Base-by-base conservation (phyloP, 805 yeast species). In the Wickerhamiella spandovensis region DNA sequence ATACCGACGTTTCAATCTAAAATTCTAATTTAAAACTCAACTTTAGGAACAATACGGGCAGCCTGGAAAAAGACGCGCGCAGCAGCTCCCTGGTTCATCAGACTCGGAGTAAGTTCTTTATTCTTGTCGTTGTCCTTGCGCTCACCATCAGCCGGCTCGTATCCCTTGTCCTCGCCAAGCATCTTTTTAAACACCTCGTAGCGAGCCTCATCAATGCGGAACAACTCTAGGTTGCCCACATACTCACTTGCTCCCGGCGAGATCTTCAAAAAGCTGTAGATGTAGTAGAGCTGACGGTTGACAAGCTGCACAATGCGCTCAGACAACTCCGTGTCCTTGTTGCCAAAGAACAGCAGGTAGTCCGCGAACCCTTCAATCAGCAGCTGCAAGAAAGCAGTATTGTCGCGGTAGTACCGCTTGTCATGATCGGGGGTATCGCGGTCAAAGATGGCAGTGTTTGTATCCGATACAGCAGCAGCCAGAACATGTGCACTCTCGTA, bases 1-100 rank as follows among this genome's bases (percentile, higher is more conserved):
- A 25, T 6, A 10, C 30, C 30, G 30, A 25, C 30, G 6, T 25
- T 6, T 25, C 30, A 10, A 10, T 10, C 30, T 25, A 25, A 10
- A 7, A 25, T 25, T 25, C 6, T 7, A 25, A 25, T 57, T 57
- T 62, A 67, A 59, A 38, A 56, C 47, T 59, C 50, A 7, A 59
- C 55, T 21, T 64, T 61, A 12, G 77, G 76, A 5, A 71, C 65
- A 0, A 78, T 66, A 56, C 86, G 68, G 6, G 81, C 85, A 39
- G 79, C 80, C 63, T 81, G 84, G 65, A 79, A 76, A 65, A 80
- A 81, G 3, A 77, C 72, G 58, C 86, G 72, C 3, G 86, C 85
- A 9, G 86, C 87, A 15, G 84, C 69, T 15, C 77, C 86, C 46
- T 71, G 68, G 3, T 81, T 82, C 67, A 82, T 80, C 58, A 82